phyloP scores from a whole-genome alignment of 257 asterid species.

The Solanum boliviense region DNA sequence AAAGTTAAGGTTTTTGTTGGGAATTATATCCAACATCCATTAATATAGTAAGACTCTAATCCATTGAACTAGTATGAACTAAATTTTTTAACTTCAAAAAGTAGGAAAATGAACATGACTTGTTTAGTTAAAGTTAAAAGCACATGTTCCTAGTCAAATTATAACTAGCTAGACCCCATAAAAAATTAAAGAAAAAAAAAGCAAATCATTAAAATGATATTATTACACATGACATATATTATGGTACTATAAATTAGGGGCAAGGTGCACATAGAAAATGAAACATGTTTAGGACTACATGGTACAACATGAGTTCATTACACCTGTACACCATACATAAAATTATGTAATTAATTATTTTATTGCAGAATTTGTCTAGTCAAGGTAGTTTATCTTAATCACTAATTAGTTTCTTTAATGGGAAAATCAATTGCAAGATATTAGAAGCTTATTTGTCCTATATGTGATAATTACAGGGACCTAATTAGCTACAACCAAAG shows the following conservation, averaged over 20 bases:
- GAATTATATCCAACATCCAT: not conserved
- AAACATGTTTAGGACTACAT: not conserved
- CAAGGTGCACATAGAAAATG: not conserved
- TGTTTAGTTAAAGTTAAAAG: not conserved
- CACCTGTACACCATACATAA: not conserved
- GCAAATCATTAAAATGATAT: not conserved
- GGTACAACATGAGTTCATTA: not conserved
- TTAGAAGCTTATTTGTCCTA: slow-evolving; percentile 7
- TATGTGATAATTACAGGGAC: not conserved
- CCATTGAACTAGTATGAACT: not conserved
- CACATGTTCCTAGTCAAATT: not conserved
- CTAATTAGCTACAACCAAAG: slow-evolving; percentile 2
- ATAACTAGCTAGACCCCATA: not conserved
- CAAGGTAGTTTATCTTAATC: slow-evolving; percentile 22
- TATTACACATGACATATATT: not conserved
- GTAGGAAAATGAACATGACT: not conserved
- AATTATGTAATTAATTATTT: slow-evolving; percentile 8
- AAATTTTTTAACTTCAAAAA: not conserved
- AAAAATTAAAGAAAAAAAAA: not conserved
- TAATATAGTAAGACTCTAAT: not conserved
- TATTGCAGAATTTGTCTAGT: slow-evolving; percentile 25
- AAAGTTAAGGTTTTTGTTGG: not conserved
- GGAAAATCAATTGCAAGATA: slow-evolving; percentile 10
- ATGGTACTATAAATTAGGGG: not conserved
- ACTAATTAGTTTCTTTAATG: slow-evolving; percentile 17